A percentile compares a stretch with the other conserved stretches of the same genome.
Evolutionary conservation across 495 filamentous ascomycete species (phyloP).

Genomic region (Aspergillus haitiensis): DNA sequence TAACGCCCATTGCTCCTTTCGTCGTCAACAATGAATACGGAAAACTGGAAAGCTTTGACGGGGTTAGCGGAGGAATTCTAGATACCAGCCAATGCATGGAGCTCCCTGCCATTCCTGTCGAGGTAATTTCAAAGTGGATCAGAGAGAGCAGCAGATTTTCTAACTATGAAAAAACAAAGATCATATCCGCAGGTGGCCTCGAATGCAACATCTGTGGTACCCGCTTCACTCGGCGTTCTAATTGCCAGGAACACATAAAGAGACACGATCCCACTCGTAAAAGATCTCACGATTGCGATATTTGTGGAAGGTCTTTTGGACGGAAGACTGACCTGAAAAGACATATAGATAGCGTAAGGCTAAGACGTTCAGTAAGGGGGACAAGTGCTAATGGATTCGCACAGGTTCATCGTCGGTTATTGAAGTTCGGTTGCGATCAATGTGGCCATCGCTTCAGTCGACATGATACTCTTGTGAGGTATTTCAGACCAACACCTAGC

Average conservation of each 20-base stretch:
- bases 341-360: conserved; percentile 74
- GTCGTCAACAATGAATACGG: neutral
- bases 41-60: neutral
- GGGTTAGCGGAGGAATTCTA: neutral
- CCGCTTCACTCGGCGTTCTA: conserved; percentile 84
- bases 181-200: conserved; percentile 50
- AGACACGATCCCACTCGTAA: conserved; percentile 77
- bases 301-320: conserved; percentile 49
- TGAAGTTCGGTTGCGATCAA: conserved; percentile 67
- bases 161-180: conserved; percentile 18
- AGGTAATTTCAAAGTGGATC: conserved; percentile 18
- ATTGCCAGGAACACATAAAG: conserved; percentile 87
- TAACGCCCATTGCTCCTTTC: neutral
- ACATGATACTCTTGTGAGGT: conserved; percentile 82
- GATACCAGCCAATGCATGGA: neutral
- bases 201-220: conserved; percentile 75
- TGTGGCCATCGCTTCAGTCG: conserved; percentile 76
- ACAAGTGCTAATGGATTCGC: conserved; percentile 19
- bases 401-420: conserved; percentile 70
- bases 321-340: conserved; percentile 81
- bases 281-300: conserved; percentile 67
- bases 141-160: conserved; percentile 18
- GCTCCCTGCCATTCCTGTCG: conserved; percentile 7
- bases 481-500: conserved; percentile 22
- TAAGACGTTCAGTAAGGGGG: neutral